Conservation (phyloP, 352 stramenopile species). For the Phytopythium litorale region DNA sequence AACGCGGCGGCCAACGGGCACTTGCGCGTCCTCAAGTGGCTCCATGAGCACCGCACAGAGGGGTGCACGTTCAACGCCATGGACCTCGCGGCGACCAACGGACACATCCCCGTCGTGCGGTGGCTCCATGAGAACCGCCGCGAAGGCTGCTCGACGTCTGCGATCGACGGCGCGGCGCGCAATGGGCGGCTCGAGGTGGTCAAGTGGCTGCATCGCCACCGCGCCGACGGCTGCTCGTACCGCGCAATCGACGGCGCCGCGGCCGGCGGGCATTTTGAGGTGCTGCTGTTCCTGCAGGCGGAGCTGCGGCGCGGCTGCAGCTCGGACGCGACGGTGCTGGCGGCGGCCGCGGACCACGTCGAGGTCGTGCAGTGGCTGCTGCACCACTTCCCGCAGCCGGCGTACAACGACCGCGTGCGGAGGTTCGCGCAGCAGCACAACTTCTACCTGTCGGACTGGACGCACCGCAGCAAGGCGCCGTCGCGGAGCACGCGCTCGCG, state of each 20-base stretch:
- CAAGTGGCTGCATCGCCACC: constrained; percentile 23
- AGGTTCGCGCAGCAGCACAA: constrained; percentile 25
- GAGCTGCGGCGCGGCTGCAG: constrained; percentile 21
- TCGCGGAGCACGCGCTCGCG: background rate
- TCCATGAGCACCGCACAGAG: constrained; percentile 26
- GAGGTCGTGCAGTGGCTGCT: constrained; percentile 30
- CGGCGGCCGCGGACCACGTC: constrained; percentile 22
- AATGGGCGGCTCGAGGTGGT: constrained; percentile 24
- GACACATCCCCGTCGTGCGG: constrained; percentile 25
- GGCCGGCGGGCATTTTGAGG: constrained; percentile 24
- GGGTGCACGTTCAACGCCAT: constrained; percentile 35
- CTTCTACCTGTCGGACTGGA: constrained; percentile 20
- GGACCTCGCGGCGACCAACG: constrained; percentile 24
- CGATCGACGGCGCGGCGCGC: constrained; percentile 26
- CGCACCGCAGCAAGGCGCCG: constrained; percentile 7
- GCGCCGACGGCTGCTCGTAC: constrained; percentile 21
- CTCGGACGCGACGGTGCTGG: constrained; percentile 18
- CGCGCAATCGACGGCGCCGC: constrained; percentile 27
- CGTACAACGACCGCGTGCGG: constrained; percentile 18
- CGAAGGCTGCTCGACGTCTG: constrained; percentile 24
- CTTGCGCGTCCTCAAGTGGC: constrained; percentile 27
- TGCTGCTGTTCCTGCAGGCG: constrained; percentile 28
- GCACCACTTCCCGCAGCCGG: constrained; percentile 24
- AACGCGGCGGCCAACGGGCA: constrained; percentile 26
- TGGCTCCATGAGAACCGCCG: constrained; percentile 22